These are phyloP conservation scores for Penicillium fuscoglaucum DNA, from an alignment of 2,329 filamentous ascomycete genomes.

Conservation along the genomic window DNA sequence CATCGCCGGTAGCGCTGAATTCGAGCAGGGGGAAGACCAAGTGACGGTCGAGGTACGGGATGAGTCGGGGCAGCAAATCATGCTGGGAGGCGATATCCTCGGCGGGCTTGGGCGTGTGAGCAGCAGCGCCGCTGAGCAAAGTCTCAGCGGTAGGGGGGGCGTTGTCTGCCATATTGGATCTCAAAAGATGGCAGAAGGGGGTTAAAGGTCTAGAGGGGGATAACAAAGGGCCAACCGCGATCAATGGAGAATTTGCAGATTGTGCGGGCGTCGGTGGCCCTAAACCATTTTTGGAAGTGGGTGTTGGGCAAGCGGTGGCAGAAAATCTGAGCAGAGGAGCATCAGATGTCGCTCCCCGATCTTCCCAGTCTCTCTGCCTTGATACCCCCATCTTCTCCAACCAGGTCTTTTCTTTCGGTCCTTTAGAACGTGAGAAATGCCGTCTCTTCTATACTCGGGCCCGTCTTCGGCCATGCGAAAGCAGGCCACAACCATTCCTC, in stretches of 20 bases:
- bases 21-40: conserved; percentile 95
- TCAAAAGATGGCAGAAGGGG: conserved; percentile 21
- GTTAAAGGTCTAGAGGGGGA: conserved; percentile 18
- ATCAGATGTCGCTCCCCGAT: conserved; percentile 11
- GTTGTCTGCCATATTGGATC: conserved; percentile 54
- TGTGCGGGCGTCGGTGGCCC: conserved; percentile 32
- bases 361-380: conserved; percentile 4
- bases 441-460: conserved; percentile 33
- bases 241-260: conserved; percentile 29
- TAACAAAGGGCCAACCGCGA: conserved; percentile 23
- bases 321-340: conserved; percentile 27
- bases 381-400: conserved; percentile 8
- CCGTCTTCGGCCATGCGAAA: conserved; percentile 38
- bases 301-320: conserved; percentile 25
- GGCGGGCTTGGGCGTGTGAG: conserved; percentile 43
- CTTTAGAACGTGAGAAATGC: conserved; percentile 27
- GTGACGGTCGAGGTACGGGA: conserved; percentile 91
- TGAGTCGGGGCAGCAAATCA: conserved; percentile 83
- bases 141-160: conserved; percentile 51
- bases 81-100: conserved; percentile 67
- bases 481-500: conserved; percentile 33
- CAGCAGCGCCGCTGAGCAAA: conserved; percentile 51
- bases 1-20: conserved; percentile 79
- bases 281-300: conserved; percentile 29
- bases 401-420: conserved; percentile 8